phyloP scores from a whole-genome alignment of 495 filamentous ascomycete species.

The Cryomyces minteri region DNA sequence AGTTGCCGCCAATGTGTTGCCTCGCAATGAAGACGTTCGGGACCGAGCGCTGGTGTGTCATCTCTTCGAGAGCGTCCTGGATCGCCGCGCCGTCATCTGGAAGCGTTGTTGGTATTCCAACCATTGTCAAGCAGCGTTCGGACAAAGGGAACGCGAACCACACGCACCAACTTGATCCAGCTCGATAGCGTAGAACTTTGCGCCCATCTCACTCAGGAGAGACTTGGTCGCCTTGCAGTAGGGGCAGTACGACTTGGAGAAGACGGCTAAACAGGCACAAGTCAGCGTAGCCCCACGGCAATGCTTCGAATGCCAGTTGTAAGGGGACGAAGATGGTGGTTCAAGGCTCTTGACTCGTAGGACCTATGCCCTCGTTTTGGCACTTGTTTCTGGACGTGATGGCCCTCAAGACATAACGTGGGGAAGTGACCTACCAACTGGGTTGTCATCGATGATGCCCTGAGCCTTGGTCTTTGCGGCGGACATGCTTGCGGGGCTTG shows the following conservation, averaged over 20 bases:
- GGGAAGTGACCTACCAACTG: slow-evolving; percentile 46
- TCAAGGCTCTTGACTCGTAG: too few species aligned
- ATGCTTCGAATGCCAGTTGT: too few species aligned
- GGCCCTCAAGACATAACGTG: background rate
- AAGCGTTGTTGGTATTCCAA: background rate
- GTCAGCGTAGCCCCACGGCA: background rate
- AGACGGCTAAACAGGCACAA: slow-evolving; percentile 43
- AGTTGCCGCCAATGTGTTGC: slow-evolving; percentile 93
- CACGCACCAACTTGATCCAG: slow-evolving; percentile 64
- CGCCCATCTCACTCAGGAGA: slow-evolving; percentile 46
- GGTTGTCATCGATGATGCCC: slow-evolving; percentile 75
- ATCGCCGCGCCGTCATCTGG: slow-evolving; percentile 63
- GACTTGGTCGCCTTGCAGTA: slow-evolving; percentile 72
- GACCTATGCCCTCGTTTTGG: too few species aligned
- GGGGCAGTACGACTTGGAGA: slow-evolving; percentile 95
- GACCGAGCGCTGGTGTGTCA: slow-evolving; percentile 70
- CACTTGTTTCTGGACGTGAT: background rate
- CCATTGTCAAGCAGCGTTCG: background rate
- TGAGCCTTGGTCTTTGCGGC: slow-evolving; percentile 76
- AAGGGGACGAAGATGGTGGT: too few species aligned
- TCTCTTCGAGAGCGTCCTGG: slow-evolving; percentile 64
- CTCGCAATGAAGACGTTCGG: slow-evolving; percentile 87
- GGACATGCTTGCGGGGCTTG: slow-evolving; percentile 51
- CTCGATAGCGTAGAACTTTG: slow-evolving; percentile 61
- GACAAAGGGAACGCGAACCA: background rate